Evolutionary conservation across 257 asterid genomes (phyloP).

Genomic region (Salvia splendens): DNA sequence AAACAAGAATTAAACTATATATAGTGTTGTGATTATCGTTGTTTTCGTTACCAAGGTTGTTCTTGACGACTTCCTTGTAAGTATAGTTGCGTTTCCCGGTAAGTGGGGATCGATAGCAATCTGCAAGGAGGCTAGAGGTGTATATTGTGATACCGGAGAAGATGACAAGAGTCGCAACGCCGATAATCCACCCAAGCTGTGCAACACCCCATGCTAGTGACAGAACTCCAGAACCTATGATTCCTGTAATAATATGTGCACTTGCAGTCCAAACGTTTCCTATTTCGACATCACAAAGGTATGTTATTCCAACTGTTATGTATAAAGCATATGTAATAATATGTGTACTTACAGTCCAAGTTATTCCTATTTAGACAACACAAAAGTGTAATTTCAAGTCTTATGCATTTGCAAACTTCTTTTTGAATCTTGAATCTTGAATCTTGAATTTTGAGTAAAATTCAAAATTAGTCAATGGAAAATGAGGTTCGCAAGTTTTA

Average conservation of each 20-base stretch:
- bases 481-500: too few species aligned
- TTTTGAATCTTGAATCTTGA: too few species aligned
- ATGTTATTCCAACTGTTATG: neutral
- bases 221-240: conserved; percentile 75
- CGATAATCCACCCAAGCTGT: conserved; percentile 75
- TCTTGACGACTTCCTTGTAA: conserved; percentile 66
- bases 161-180: conserved; percentile 46
- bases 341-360: too few species aligned
- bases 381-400: too few species aligned
- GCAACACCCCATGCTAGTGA: conserved; percentile 80
- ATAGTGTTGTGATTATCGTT: neutral
- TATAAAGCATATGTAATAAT: neutral
- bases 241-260: conserved; percentile 72
- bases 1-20: neutral
- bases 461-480: too few species aligned
- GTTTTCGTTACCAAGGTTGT: conserved; percentile 49
- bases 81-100: conserved; percentile 64
- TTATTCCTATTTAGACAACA: too few species aligned
- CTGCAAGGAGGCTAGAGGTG: conserved; percentile 60
- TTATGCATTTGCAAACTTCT: too few species aligned
- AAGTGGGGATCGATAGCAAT: conserved; percentile 56
- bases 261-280: conserved; percentile 71
- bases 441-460: too few species aligned
- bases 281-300: conserved; percentile 24
- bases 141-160: conserved; percentile 59